Percentiles rank a stretch among this genome's conserved stretches.
Evolutionary conservation across 805 yeast genomes (phyloP).

Genomic region (Saccharomycopsis sp.): DNA sequence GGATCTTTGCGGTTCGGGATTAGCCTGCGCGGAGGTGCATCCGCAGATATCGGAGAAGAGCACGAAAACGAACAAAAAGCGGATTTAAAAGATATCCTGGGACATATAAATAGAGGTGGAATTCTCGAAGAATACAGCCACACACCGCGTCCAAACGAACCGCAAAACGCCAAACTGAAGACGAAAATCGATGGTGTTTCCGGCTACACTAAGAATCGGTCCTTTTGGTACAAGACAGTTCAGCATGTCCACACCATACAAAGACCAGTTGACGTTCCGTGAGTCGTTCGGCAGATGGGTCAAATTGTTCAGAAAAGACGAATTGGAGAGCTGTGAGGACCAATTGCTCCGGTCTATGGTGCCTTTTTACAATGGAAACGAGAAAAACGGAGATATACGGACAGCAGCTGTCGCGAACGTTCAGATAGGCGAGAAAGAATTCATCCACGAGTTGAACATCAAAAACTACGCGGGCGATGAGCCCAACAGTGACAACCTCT

Average conservation of each 20-base stretch:
- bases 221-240: neutral
- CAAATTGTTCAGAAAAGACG: neutral
- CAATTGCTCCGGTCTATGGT: neutral
- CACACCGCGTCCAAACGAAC: neutral
- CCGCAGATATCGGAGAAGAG: neutral
- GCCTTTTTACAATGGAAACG: neutral
- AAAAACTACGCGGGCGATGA: constrained; percentile 8
- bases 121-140: no score
- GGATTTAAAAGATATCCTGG: neutral
- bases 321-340: neutral
- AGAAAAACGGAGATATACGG: neutral
- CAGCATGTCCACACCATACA: neutral
- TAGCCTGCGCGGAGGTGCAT: neutral
- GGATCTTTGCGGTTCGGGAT: neutral
- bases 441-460: constrained; percentile 2
- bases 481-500: constrained; percentile 38
- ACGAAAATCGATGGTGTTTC: neutral
- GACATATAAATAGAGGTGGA: no score
- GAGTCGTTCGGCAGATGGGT: neutral
- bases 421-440: neutral
- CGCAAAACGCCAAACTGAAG: neutral
- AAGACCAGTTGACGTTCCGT: neutral
- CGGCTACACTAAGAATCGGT: neutral
- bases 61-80: neutral
- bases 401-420: neutral